Percentiles rank a stretch among this genome's conserved stretches.
phyloP scores from a whole-genome alignment of 345 rosid genomes.

The Mallotus nudiflorus region DNA sequence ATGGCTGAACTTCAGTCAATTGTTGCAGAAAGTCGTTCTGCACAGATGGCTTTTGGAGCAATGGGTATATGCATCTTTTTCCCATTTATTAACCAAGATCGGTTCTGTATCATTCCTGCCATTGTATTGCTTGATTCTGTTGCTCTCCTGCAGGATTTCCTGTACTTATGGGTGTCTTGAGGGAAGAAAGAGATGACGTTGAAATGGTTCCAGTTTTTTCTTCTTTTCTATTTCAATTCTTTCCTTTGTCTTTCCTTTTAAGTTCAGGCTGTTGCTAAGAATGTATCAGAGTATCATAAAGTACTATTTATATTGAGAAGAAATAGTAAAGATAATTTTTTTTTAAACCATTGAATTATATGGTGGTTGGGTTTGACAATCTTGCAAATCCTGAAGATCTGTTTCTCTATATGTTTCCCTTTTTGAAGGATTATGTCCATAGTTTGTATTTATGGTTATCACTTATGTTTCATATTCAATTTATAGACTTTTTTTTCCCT shows the following conservation, averaged over 20 bases:
- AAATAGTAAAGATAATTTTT: not conserved
- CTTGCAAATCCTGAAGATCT: not conserved
- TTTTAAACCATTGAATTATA: not conserved
- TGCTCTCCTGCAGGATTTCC: conserved; percentile 75
- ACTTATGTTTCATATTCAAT: not conserved
- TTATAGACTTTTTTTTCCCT: not conserved
- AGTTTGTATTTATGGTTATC: not conserved
- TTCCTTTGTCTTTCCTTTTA: not conserved
- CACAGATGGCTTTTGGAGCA: conserved; percentile 89
- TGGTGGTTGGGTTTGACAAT: not conserved
- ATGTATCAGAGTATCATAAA: not conserved
- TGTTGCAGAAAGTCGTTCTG: conserved; percentile 80
- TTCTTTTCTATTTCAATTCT: conserved; percentile 2
- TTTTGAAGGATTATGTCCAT: not conserved
- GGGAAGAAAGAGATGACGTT: conserved; percentile 85
- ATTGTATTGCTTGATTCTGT: conserved; percentile 6
- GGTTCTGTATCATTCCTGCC: conserved; percentile 2
- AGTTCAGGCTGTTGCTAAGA: not conserved
- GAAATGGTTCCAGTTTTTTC: conserved; percentile 63
- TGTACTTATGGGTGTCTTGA: conserved; percentile 73
- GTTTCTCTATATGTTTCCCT: not conserved
- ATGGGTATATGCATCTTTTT: conserved; percentile 52
- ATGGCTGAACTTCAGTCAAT: conserved; percentile 87
- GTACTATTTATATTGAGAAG: no score
- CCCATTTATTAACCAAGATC: conserved; percentile 6